Base-by-base conservation (phyloP, 1,139 yeast species). In the Candida pseudoviswanathii region DNA sequence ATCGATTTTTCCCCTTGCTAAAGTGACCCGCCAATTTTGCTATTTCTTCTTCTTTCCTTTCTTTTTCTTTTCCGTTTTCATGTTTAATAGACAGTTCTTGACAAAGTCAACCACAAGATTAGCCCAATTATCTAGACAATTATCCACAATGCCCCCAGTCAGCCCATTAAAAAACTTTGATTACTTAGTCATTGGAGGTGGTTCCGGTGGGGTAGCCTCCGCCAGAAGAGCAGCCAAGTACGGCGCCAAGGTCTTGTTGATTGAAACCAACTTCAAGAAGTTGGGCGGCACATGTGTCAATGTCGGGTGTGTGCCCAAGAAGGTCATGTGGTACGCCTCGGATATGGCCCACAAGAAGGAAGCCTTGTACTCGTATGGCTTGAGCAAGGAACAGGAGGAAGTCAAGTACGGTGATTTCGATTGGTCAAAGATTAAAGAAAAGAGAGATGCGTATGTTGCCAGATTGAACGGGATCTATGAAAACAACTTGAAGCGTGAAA, bases 271-370 rank as follows among this genome's bases (percentile, higher is more conserved):
- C 51, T 84, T 75, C 52, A 61, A 73, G 50, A 73, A 70, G 59
- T 79, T 95, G 69, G 99, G 99, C 50, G 99, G 99, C 40, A 95
- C 99, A 44, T 94, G 99, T 80, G 99, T 95, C 57, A 95, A 95
- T 67, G 99, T 92, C 41, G 99, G 99, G 16, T 94, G 99, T 78
- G 99, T 94, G 36, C 99, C 99, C 43, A 94, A 94, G 78, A 94
- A 94, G 68, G 91, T 95, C 46, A 92, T 94, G 98, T 94, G 99
- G 99, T 85, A 91, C 58, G 97, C 97, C 22, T 85, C 94, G 32
- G 97, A 91, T 60, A 73, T 89, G 67, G 97, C 97, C 24, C 81
- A 82, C 55, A 84, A 83, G 62, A 75, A 86, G 57, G 73, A 77
- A 47, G 87, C 89, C 49, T 94, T 96, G 54, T 75, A 80, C 56